Conservation (phyloP, 371 early-diverging fungal genomes). For the Rhizopus stolonifer region DNA sequence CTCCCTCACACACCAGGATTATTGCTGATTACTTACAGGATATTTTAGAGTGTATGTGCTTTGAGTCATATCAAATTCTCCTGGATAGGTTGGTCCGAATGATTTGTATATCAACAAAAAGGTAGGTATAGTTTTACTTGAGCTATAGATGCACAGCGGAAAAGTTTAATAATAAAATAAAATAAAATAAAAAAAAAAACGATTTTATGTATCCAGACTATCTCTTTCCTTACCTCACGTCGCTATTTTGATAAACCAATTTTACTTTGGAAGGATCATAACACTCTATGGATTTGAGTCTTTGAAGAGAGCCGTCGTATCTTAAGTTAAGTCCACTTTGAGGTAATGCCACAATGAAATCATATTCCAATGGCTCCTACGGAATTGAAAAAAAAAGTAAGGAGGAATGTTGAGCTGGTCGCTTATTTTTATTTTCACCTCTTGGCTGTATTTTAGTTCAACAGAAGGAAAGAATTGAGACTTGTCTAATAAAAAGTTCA, state of each 20-base stretch:
- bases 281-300: slow-evolving; percentile 64
- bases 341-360: slow-evolving; percentile 63
- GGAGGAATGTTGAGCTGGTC: neutral
- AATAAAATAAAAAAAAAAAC: neutral
- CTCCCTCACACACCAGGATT: neutral
- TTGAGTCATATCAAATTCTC: slow-evolving; percentile 56
- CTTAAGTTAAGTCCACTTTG: slow-evolving; percentile 62
- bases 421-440: slow-evolving; percentile 34
- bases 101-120: slow-evolving; percentile 66
- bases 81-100: slow-evolving; percentile 75
- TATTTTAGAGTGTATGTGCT: slow-evolving; percentile 67
- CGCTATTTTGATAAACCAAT: slow-evolving; percentile 63
- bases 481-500: slow-evolving; percentile 51
- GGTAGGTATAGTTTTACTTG: slow-evolving; percentile 64
- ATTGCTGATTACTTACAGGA: slow-evolving; percentile 50
- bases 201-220: neutral
- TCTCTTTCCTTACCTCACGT: slow-evolving; percentile 56
- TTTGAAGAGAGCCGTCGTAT: slow-evolving; percentile 64
- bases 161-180: too few relatives aligned
- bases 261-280: slow-evolving; percentile 61
- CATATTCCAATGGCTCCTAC: slow-evolving; percentile 59
- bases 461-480: slow-evolving; percentile 59
- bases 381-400: neutral
- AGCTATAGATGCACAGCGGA: too few relatives aligned
- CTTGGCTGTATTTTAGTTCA: slow-evolving; percentile 67